These are phyloP conservation scores for Starmerella powellii DNA, from an alignment of 805 yeast genomes.

Conservation along the genomic window DNA sequence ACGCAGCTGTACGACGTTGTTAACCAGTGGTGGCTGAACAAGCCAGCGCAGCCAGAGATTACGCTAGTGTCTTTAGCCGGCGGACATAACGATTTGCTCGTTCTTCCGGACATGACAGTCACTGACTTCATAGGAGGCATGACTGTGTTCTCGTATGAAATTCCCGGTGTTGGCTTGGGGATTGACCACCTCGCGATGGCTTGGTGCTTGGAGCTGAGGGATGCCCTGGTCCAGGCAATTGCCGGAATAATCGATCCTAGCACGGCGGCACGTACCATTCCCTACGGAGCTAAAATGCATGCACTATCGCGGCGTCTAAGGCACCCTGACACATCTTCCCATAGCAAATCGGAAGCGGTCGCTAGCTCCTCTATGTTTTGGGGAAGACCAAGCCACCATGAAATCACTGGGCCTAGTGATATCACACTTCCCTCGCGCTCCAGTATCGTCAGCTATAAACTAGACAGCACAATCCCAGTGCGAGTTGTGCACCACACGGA, in stretches of 20 bases:
- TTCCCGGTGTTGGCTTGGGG: slow-evolving; percentile 87
- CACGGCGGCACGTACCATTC: slow-evolving; percentile 36
- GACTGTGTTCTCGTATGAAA: slow-evolving; percentile 70
- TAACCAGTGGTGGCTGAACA: slow-evolving; percentile 62
- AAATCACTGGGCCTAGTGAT: slow-evolving; percentile 5
- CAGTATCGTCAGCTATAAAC: slow-evolving; percentile 18
- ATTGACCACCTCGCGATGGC: slow-evolving; percentile 90
- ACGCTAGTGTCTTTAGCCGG: slow-evolving; percentile 81
- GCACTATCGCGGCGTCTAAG: slow-evolving; percentile 8
- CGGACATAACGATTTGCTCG: slow-evolving; percentile 60
- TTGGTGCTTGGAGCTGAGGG: slow-evolving; percentile 86
- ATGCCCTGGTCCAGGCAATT: slow-evolving; percentile 46
- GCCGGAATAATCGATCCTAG: slow-evolving; percentile 46
- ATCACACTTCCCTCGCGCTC: slow-evolving; percentile 16
- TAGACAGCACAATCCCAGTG: slow-evolving; percentile 5
- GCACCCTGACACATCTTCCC: slow-evolving; percentile 2
- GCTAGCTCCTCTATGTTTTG: slow-evolving; percentile 7
- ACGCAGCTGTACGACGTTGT: slow-evolving; percentile 58
- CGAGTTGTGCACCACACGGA: slow-evolving; percentile 18
- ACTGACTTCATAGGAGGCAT: slow-evolving; percentile 68
- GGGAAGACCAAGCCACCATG: not conserved
- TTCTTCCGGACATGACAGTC: slow-evolving; percentile 85
- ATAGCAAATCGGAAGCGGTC: not conserved
- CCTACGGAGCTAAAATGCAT: slow-evolving; percentile 45
- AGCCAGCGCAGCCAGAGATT: slow-evolving; percentile 36